These are phyloP conservation scores for Blastobotrys attinorum DNA, from an alignment of 805 yeast genomes.

Conservation along the genomic window DNA sequence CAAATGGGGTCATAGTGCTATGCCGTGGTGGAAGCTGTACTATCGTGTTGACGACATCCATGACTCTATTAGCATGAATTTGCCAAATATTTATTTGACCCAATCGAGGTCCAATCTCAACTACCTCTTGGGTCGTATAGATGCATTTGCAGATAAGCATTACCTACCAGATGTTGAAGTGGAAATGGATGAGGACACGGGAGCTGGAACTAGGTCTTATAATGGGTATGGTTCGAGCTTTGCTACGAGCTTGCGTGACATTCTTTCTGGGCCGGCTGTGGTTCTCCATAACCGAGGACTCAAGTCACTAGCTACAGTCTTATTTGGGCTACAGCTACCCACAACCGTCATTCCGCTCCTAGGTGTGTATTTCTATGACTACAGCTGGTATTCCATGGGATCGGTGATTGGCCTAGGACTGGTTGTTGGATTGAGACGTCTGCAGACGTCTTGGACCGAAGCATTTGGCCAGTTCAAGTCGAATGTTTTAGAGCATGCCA, in stretches of 20 bases:
- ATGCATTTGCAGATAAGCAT: constrained; percentile 10
- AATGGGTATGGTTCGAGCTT: too few relatives aligned
- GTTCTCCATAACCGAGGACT: constrained; percentile 26
- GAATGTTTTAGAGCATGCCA: constrained; percentile 20
- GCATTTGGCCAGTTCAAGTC: constrained; percentile 19
- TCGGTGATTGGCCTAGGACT: constrained; percentile 30
- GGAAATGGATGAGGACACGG: neutral
- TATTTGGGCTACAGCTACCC: constrained; percentile 31
- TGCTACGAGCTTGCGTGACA: neutral
- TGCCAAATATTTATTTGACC: constrained; percentile 23
- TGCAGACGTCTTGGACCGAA: constrained; percentile 29
- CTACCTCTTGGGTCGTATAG: constrained; percentile 28
- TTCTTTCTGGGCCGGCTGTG: constrained; percentile 10
- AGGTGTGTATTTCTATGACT: constrained; percentile 26
- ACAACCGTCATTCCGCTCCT: constrained; percentile 23
- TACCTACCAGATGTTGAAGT: neutral
- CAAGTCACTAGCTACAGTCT: constrained; percentile 20
- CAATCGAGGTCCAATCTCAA: constrained; percentile 22
- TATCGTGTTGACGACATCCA: constrained; percentile 31
- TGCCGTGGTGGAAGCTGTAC: constrained; percentile 34
- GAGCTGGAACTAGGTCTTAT: neutral
- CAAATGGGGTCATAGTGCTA: constrained; percentile 8
- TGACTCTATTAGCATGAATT: constrained; percentile 14
- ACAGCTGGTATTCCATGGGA: constrained; percentile 27
- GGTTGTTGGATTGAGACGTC: constrained; percentile 28